phyloP scores from a whole-genome alignment of 2,329 filamentous ascomycete species.

The Emmonsia crescens region DNA sequence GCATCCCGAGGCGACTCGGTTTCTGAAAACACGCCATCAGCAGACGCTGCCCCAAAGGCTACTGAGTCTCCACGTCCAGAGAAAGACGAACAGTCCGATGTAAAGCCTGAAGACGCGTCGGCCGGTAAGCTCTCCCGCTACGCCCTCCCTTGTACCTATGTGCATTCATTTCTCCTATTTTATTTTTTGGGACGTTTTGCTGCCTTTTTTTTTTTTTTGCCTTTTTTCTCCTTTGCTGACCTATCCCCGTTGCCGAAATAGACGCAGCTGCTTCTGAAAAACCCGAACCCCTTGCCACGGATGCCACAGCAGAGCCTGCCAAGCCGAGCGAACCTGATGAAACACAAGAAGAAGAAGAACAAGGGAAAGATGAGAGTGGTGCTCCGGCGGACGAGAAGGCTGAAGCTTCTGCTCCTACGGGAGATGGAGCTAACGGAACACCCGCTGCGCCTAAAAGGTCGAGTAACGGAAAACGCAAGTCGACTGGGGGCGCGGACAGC shows the following conservation, averaged over 20 bases:
- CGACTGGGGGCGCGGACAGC: conserved; percentile 52
- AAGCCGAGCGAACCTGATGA: conserved; percentile 13
- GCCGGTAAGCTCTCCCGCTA: conserved; percentile 19
- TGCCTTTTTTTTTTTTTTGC: neutral
- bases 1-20: conserved; percentile 24
- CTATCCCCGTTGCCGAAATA: neutral
- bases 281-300: conserved; percentile 9
- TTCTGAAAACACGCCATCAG: conserved; percentile 20
- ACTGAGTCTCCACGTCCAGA: conserved; percentile 16
- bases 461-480: conserved; percentile 57
- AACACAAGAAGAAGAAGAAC: neutral
- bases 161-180: neutral
- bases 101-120: conserved; percentile 19
- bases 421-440: conserved; percentile 36
- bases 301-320: conserved; percentile 15
- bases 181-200: neutral
- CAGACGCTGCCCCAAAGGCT: conserved; percentile 14
- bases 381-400: conserved; percentile 15
- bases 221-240: conserved; percentile 2
- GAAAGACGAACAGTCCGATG: conserved; percentile 17
- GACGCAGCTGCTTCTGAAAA: conserved; percentile 20
- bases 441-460: conserved; percentile 41
- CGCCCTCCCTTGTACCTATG: neutral
- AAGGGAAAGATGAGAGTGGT: conserved; percentile 15
- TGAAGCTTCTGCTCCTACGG: conserved; percentile 17